phyloP scores from a whole-genome alignment of 176 grass and related monocot species.

The Oryza officinalis region DNA sequence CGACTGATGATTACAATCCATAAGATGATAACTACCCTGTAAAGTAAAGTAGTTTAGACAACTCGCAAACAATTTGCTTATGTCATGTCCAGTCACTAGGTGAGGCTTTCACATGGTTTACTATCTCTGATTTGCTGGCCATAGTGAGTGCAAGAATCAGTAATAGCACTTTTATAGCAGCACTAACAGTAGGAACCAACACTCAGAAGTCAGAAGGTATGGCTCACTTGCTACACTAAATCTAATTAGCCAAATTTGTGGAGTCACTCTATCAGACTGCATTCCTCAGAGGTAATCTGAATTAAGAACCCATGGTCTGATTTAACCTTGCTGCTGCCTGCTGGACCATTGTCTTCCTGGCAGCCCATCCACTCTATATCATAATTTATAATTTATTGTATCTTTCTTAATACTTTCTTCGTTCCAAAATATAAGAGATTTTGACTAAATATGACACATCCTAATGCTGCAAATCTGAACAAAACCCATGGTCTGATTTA shows the following conservation, averaged over 20 bases:
- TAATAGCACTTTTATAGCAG: neutral
- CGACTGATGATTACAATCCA: constrained; percentile 32
- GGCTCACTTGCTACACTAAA: neutral
- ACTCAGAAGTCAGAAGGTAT: constrained; percentile 7
- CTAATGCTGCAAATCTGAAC: too few species aligned
- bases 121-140: neutral
- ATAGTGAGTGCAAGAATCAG: neutral
- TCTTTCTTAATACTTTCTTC: neutral
- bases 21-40: constrained; percentile 19
- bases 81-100: constrained; percentile 16
- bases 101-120: constrained; percentile 22
- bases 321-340: neutral
- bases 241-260: neutral
- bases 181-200: neutral
- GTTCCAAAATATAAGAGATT: too few species aligned
- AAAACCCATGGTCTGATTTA: neutral
- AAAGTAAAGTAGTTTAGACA: constrained; percentile 37
- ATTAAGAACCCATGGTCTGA: neutral
- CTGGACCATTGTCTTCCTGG: neutral
- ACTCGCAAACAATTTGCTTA: constrained; percentile 18
- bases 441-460: too few species aligned
- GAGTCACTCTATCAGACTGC: neutral
- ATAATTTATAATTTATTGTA: neutral
- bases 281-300: neutral
- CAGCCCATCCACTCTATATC: neutral